phyloP scores from a whole-genome alignment of 495 filamentous ascomycete genomes.

The Entonaema liquescens region DNA sequence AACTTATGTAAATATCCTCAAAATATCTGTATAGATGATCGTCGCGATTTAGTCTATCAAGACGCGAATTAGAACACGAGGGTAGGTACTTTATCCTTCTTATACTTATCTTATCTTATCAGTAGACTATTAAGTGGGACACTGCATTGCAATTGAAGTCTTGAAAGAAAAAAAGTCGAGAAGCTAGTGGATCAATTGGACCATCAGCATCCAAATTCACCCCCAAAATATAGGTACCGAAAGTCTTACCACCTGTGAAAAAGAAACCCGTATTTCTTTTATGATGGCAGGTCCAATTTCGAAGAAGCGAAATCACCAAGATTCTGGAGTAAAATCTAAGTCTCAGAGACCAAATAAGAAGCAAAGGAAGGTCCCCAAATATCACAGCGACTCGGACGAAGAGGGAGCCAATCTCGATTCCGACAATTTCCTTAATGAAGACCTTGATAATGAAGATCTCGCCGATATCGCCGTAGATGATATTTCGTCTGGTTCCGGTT shows the following conservation, averaged over 20 bases:
- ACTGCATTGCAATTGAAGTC: conserved; percentile 27
- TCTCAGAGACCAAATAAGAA: conserved; percentile 69
- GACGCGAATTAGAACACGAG: not conserved
- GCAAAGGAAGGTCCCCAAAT: conserved; percentile 72
- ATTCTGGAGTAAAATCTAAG: conserved; percentile 65
- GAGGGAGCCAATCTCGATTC: conserved; percentile 63
- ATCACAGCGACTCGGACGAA: conserved; percentile 74
- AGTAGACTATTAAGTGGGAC: conserved; percentile 16
- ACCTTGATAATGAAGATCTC: conserved; percentile 70
- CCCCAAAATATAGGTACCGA: not conserved
- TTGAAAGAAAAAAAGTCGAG: conserved; percentile 32
- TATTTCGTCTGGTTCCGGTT: conserved; percentile 51
- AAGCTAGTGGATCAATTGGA: not conserved
- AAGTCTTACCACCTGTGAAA: too few relatives aligned
- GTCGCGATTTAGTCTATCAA: not conserved
- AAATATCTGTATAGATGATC: not conserved
- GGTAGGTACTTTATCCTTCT: not conserved
- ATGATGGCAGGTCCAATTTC: conserved; percentile 27
- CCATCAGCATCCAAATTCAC: not conserved
- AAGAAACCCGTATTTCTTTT: not conserved
- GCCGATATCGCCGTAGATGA: conserved; percentile 58
- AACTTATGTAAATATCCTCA: not conserved
- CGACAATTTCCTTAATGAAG: conserved; percentile 71
- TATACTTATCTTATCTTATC: conserved; percentile 31
- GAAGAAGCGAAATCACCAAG: conserved; percentile 42